A percentile compares a stretch with the other conserved stretches of the same genome.
These are phyloP conservation scores for Circinella minor DNA, from an alignment of 371 early-diverging fungal genomes.

Conservation along the genomic window DNA sequence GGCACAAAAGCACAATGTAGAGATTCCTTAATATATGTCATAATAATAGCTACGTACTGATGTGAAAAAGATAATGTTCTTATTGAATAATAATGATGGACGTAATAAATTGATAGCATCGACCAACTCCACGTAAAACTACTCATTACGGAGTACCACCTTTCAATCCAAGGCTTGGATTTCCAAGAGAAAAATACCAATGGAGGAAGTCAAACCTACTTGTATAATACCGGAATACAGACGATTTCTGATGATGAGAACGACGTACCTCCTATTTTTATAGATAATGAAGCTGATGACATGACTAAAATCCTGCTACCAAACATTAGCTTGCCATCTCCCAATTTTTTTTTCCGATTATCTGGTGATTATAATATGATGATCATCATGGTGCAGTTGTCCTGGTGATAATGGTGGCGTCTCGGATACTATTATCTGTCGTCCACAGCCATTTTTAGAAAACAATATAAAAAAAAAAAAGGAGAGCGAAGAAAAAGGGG, in stretches of 20 bases:
- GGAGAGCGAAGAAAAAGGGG: no score
- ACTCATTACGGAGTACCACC: slow-evolving; percentile 53
- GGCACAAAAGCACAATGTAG: no score
- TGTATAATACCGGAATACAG: slow-evolving; percentile 72
- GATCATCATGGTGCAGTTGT: no score
- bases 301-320: slow-evolving; percentile 70
- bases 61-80: slow-evolving; percentile 64
- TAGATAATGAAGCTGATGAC: slow-evolving; percentile 68
- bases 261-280: slow-evolving; percentile 56
- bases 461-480: no score
- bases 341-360: slow-evolving; percentile 13
- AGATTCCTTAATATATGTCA: slow-evolving; percentile 50
- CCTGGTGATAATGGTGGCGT: no score
- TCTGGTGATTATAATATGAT: no score
- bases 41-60: no score
- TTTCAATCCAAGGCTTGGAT: slow-evolving; percentile 62
- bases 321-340: slow-evolving; percentile 47
- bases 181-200: slow-evolving; percentile 49
- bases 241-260: slow-evolving; percentile 75
- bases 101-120: slow-evolving; percentile 69
- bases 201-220: slow-evolving; percentile 51
- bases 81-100: slow-evolving; percentile 70
- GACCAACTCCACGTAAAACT: slow-evolving; percentile 59
- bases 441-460: no score
- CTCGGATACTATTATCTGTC: no score